Conservation (phyloP, 352 stramenopile species). For the Globisporangium orthogonon region DNA sequence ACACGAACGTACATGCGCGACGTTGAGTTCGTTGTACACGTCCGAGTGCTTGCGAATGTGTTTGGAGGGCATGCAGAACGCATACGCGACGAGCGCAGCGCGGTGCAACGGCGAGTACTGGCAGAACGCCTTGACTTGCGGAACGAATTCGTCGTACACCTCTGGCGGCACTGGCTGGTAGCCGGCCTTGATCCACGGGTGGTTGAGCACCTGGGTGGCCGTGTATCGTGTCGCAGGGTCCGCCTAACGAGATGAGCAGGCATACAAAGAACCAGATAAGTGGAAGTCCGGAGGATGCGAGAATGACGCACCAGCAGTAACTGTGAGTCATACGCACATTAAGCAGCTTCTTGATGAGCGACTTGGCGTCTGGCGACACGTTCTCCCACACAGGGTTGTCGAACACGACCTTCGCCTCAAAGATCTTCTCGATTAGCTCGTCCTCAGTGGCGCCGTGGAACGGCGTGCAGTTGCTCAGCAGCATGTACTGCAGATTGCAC, state of each 20-base stretch:
- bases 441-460: constrained; percentile 68
- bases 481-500: constrained; percentile 51
- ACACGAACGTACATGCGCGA: constrained; percentile 48
- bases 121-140: constrained; percentile 57
- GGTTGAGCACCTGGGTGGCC: constrained; percentile 49
- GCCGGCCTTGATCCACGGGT: constrained; percentile 69
- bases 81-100: constrained; percentile 56
- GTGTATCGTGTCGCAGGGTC: constrained; percentile 48
- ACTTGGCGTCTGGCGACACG: constrained; percentile 58
- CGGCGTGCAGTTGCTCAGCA: constrained; percentile 69
- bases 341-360: constrained; percentile 67
- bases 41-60: constrained; percentile 44
- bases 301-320: too few relatives aligned
- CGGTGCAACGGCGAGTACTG: constrained; percentile 57
- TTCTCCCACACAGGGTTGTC: constrained; percentile 39
- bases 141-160: constrained; percentile 61
- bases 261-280: background rate
- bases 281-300: too few relatives aligned
- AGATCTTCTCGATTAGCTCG: constrained; percentile 70
- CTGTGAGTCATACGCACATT: constrained; percentile 25
- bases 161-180: constrained; percentile 24
- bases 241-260: constrained; percentile 18
- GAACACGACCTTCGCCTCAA: constrained; percentile 55
- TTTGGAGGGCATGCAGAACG: constrained; percentile 62
- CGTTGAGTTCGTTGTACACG: constrained; percentile 78